These are phyloP conservation scores for Pachysandra terminalis DNA, from an alignment of 164 flowering plant genomes.

Conservation along the genomic window DNA sequence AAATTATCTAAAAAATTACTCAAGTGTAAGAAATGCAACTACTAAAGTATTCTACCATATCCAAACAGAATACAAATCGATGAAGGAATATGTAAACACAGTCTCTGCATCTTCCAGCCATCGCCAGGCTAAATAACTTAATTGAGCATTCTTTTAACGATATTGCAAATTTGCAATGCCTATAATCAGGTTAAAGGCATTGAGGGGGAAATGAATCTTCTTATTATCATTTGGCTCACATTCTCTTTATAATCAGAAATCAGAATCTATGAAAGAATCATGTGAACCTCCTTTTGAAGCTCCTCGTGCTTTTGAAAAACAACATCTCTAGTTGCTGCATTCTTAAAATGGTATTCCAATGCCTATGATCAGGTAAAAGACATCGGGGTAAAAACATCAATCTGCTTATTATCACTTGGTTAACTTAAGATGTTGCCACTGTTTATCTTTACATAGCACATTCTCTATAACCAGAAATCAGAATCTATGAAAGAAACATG, in stretches of 20 bases:
- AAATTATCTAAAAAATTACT: background rate
- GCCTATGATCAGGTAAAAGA: background rate
- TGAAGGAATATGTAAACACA: too few relatives aligned
- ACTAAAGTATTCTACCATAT: background rate
- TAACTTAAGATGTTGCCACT: background rate
- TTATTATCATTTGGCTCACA: background rate
- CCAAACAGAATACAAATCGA: background rate
- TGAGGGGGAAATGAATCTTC: too few relatives aligned
- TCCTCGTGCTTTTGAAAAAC: slow-evolving; percentile 47
- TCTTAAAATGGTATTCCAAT: background rate
- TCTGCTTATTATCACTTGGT: background rate
- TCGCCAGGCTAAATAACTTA: too few relatives aligned
- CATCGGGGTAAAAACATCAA: too few relatives aligned
- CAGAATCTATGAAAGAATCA: too few relatives aligned
- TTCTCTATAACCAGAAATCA: too few relatives aligned
- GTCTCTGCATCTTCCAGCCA: background rate
- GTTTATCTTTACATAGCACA: background rate
- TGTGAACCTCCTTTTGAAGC: slow-evolving; percentile 65
- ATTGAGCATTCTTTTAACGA: background rate
- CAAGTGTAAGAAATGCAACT: background rate
- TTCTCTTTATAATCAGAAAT: too few relatives aligned
- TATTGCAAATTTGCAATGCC: background rate
- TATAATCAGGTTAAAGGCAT: background rate
- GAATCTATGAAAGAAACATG: too few relatives aligned
- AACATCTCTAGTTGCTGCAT: slow-evolving; percentile 41